Base-by-base conservation (phyloP, 2,329 filamentous ascomycete genomes). In the Beauveria bassiana region DNA sequence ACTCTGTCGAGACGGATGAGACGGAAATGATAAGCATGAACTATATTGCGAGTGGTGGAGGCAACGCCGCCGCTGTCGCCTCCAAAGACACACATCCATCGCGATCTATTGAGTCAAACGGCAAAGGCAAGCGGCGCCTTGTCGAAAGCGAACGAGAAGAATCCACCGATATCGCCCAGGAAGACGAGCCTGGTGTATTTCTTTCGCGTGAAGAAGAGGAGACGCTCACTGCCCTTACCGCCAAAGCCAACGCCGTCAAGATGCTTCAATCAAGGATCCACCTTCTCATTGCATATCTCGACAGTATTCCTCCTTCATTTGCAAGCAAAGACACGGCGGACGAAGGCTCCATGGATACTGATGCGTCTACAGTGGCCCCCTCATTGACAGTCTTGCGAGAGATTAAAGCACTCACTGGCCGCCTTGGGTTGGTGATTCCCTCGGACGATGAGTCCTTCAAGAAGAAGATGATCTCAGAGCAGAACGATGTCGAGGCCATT, bases 21-120 rank as follows among this genome's bases (percentile, higher is more conserved):
- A 93, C 93, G 1, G 95, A 99, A 74, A 97, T 97, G 92, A 98
- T 99, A 66, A 90, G 90, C 67, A 90, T 99, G 69, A 92, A 97
- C 74, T 96, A 93, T 66, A 89, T 99, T 22, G 93, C 93, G 0
- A 87, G 88, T 58, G 91, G 90, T 45, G 90, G 89, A 52, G 90
- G 90, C 53, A 93, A 90, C 69, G 93, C 92, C 26, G 86, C 89
- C 12, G 85, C 85, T 38, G 77, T 85, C 31, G 66, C 68, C 10
- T 65, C 68, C 60, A 76, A 74, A 67, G 77, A 79, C 61, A 78
- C 79, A 61, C 71, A 76, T n/a, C 71, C 72, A 2, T 70, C 70
- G 49, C 71, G 72, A 51, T 75, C 77, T 45, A 74, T 80, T 9
- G 79, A 81, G 53, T 73, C 79, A 18, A 78, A 83, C 65, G 73